Evolutionary conservation across 2,329 filamentous ascomycete genomes (phyloP).

Genomic region (Colletotrichum neosansevieriae): DNA sequence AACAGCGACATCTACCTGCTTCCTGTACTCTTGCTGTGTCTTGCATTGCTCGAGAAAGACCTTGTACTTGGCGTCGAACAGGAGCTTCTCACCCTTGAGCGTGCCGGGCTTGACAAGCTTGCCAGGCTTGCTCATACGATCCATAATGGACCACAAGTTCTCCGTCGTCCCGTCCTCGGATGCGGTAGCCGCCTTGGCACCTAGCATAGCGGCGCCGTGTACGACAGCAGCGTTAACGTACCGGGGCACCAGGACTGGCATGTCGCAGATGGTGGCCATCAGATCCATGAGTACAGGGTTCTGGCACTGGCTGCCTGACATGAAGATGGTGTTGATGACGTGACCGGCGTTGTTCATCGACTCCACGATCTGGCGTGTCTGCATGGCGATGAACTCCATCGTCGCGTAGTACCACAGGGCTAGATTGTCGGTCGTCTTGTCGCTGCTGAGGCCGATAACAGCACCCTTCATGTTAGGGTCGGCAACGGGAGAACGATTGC

Average conservation of each 20-base stretch:
- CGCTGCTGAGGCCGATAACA: slow-evolving; percentile 86
- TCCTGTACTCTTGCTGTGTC: slow-evolving; percentile 85
- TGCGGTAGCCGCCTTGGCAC: slow-evolving; percentile 93
- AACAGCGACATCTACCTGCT: slow-evolving; percentile 76
- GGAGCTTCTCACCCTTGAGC: slow-evolving; percentile 78
- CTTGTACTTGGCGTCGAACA: slow-evolving; percentile 90
- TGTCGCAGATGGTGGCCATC: slow-evolving; percentile 88
- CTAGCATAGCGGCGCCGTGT: slow-evolving; percentile 98
- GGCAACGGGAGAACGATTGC: slow-evolving; percentile 93
- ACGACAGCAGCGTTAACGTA: slow-evolving; percentile 97
- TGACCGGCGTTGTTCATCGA: slow-evolving; percentile 94
- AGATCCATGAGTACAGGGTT: slow-evolving; percentile 93
- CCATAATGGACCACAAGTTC: slow-evolving; percentile 96
- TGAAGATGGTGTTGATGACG: slow-evolving; percentile 92
- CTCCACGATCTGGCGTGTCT: slow-evolving; percentile 95
- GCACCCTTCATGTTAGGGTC: slow-evolving; percentile 94
- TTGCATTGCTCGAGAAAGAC: slow-evolving; percentile 95
- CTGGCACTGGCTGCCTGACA: slow-evolving; percentile 98
- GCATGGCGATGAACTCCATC: slow-evolving; percentile 97
- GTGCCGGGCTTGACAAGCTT: slow-evolving; percentile 82
- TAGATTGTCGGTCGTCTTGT: slow-evolving; percentile 88
- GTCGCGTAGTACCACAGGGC: slow-evolving; percentile 95
- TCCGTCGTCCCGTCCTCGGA: slow-evolving; percentile 83
- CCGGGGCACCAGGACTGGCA: slow-evolving; percentile 92
- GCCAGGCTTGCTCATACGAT: slow-evolving; percentile 94